These are phyloP conservation scores for Schwanniomyces sp. DNA, from an alignment of 805 yeast species.

Conservation along the genomic window DNA sequence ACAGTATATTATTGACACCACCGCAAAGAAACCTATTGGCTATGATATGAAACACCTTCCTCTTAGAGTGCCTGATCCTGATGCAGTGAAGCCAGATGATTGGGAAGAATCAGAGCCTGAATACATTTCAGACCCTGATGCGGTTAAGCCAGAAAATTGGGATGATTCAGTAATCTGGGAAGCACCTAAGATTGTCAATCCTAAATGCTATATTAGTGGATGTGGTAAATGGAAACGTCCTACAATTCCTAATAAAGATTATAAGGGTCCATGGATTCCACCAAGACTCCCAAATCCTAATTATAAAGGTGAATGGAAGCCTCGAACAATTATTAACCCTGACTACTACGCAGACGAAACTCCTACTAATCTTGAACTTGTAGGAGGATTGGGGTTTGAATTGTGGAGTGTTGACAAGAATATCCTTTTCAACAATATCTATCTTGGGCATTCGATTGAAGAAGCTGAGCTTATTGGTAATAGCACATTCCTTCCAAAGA, in stretches of 20 bases:
- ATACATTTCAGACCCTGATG: constrained; percentile 66
- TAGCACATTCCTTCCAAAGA: constrained; percentile 61
- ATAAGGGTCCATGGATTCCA: constrained; percentile 76
- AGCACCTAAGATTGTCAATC: constrained; percentile 70
- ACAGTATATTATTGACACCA: constrained; percentile 59
- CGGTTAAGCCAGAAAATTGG: constrained; percentile 75
- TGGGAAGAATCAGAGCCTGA: constrained; percentile 72
- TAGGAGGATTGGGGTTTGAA: constrained; percentile 86
- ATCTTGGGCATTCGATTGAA: constrained; percentile 76
- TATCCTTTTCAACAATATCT: constrained; percentile 78
- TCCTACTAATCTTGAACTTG: constrained; percentile 58
- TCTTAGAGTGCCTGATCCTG: constrained; percentile 61
- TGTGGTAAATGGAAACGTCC: constrained; percentile 85
- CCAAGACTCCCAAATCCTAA: constrained; percentile 71
- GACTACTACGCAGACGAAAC: constrained; percentile 55
- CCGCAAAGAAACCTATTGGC: constrained; percentile 70
- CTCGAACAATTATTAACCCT: constrained; percentile 68
- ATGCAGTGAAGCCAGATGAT: constrained; percentile 64
- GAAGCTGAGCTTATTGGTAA: constrained; percentile 89
- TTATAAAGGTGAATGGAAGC: constrained; percentile 78
- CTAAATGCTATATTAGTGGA: constrained; percentile 67
- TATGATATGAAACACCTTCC: constrained; percentile 77
- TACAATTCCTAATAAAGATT: constrained; percentile 62
- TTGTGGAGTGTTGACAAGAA: constrained; percentile 83
- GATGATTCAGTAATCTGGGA: constrained; percentile 88